phyloP scores from a whole-genome alignment of 495 filamentous ascomycete genomes.

The Parathielavia appendiculata region DNA sequence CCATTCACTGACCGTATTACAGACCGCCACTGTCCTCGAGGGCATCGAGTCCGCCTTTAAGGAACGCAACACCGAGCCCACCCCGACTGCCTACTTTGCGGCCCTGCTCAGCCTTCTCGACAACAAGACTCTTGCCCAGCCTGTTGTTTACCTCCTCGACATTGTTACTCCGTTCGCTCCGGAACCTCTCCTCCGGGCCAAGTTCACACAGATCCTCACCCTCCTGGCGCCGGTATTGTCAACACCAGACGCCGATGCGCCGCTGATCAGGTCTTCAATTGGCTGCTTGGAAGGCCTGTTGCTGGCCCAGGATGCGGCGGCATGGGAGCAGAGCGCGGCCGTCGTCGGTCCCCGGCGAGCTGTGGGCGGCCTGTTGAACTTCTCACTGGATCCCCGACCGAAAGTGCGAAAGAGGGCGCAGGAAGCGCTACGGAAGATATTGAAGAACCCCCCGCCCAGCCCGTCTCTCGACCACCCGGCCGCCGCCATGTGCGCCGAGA shows the following conservation, averaged over 20 bases:
- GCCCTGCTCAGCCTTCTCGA: constrained; percentile 85
- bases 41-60: constrained; percentile 89
- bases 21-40: constrained; percentile 83
- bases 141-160: constrained; percentile 94
- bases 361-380: constrained; percentile 74
- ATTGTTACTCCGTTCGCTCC: constrained; percentile 78
- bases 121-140: constrained; percentile 79
- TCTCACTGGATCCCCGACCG: constrained; percentile 82
- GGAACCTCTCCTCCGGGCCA: constrained; percentile 76
- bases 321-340: constrained; percentile 80
- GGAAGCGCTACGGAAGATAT: constrained; percentile 77
- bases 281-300: constrained; percentile 86
- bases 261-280: constrained; percentile 80
- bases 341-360: constrained; percentile 85
- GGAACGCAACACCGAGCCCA: constrained; percentile 74
- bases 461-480: constrained; percentile 90
- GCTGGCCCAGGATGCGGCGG: constrained; percentile 75
- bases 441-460: constrained; percentile 78
- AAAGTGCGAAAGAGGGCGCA: constrained; percentile 94
- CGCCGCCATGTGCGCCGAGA: constrained; percentile 91
- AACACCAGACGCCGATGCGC: constrained; percentile 77
- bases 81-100: constrained; percentile 90
- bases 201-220: constrained; percentile 88
- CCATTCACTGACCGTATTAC: constrained; percentile 15
- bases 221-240: constrained; percentile 78